Conservation (phyloP, 768 basidiomycete genomes). For the Lactarius trivialis region DNA sequence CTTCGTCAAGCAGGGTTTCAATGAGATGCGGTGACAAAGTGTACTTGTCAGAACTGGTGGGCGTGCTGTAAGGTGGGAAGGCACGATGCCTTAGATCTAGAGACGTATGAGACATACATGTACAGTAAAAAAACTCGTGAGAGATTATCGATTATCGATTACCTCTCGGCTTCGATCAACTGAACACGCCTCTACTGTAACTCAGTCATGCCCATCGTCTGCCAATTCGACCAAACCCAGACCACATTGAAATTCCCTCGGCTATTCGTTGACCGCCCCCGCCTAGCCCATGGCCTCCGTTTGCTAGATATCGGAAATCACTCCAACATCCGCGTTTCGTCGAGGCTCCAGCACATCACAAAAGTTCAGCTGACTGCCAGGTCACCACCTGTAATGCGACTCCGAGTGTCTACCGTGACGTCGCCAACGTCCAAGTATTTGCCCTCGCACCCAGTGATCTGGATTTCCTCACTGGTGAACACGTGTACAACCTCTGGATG, state of each 20-base stretch:
- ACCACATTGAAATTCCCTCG: not conserved
- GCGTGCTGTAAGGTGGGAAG: no score
- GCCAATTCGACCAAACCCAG: not conserved
- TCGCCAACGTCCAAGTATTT: not conserved
- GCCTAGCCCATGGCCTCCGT: not conserved
- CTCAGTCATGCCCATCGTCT: not conserved
- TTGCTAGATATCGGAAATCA: not conserved
- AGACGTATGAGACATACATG: no score
- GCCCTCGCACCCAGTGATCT: not conserved
- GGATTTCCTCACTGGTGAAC: not conserved
- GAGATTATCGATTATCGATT: no score
- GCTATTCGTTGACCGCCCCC: not conserved
- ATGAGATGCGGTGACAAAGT: no score
- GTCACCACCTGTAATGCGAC: not conserved
- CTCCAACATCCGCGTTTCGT: not conserved
- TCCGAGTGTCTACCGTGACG: not conserved
- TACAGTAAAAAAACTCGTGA: no score
- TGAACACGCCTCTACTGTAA: no score
- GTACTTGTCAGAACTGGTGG: no score
- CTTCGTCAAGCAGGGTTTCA: no score
- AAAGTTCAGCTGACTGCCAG: not conserved
- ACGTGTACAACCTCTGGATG: not conserved
- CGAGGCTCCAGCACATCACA: not conserved
- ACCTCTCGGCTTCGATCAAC: no score
- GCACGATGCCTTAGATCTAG: no score